phyloP scores from a whole-genome alignment of 1,284 basidiomycete genomes.

The Sphagnurus paluster region DNA sequence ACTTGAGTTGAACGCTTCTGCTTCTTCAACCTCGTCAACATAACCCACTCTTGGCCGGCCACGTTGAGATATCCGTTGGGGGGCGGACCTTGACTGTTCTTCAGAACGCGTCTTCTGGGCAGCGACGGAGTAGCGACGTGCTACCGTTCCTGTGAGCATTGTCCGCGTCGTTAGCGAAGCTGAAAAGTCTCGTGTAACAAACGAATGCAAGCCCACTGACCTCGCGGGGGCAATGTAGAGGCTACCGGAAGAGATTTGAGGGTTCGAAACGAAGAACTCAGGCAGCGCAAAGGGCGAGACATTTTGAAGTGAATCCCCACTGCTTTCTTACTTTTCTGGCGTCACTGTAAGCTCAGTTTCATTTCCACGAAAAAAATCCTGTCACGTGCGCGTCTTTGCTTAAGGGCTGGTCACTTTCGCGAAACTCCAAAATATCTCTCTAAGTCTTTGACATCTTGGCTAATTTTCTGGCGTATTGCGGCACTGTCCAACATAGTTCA shows the following conservation, averaged over 20 bases:
- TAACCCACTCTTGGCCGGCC: conserved; percentile 5
- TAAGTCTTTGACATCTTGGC: too few relatives aligned
- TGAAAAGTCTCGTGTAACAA: conserved; percentile 12
- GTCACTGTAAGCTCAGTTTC: conserved; percentile 1
- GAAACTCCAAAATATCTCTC: neutral
- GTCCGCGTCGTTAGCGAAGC: conserved; percentile 4
- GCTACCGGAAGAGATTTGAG: conserved; percentile 13
- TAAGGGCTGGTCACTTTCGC: conserved; percentile 10
- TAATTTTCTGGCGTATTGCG: too few relatives aligned
- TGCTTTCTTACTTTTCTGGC: conserved; percentile 8
- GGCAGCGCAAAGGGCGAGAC: conserved; percentile 26
- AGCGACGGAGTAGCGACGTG: conserved; percentile 27
- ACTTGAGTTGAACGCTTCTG: conserved; percentile 1
- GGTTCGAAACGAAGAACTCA: conserved; percentile 23
- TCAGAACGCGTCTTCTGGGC: conserved; percentile 24
- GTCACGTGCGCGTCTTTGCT: conserved; percentile 12
- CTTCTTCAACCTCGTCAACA: conserved; percentile 15
- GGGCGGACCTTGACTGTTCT: conserved; percentile 13
- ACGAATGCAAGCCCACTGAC: conserved; percentile 12
- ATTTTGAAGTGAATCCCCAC: conserved; percentile 16
- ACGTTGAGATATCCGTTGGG: conserved; percentile 18
- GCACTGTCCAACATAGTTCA: too few relatives aligned
- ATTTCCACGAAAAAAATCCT: conserved; percentile 14
- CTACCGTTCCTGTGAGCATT: conserved; percentile 15
- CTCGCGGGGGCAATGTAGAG: conserved; percentile 17